Percentiles rank a stretch among this genome's conserved stretches.
Conservation (phyloP, 495 filamentous ascomycete genomes). For the Penicillium bialowiezense region DNA sequence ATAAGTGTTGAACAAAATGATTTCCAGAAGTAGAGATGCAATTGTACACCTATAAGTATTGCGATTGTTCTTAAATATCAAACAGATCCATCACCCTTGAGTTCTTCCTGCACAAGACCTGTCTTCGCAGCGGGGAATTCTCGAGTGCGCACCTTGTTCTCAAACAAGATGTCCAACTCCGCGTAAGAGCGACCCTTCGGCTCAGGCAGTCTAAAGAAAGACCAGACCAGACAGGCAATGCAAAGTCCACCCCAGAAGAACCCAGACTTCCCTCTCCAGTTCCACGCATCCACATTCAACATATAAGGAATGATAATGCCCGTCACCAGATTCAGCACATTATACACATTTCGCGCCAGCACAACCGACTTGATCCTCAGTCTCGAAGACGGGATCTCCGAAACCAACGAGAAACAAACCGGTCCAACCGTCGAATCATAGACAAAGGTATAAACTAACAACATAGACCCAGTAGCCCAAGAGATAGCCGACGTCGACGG, state of each 20-base stretch:
- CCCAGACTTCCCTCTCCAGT: conserved; percentile 63
- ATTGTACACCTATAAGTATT: too few relatives aligned
- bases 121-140: conserved; percentile 16
- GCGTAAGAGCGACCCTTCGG: conserved; percentile 57
- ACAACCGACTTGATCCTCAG: conserved; percentile 63
- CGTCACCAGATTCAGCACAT: conserved; percentile 56
- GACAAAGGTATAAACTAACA: conserved; percentile 56
- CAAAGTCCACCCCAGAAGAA: conserved; percentile 65
- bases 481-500: conserved; percentile 34
- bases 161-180: conserved; percentile 51
- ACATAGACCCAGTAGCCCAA: conserved; percentile 54
- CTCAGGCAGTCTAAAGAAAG: conserved; percentile 60
- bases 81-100: not conserved
- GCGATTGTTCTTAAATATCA: too few relatives aligned
- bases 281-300: conserved; percentile 62
- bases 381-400: conserved; percentile 54
- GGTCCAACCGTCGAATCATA: conserved; percentile 60
- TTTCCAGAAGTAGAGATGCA: not conserved
- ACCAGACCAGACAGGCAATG: conserved; percentile 31
- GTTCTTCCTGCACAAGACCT: conserved; percentile 3
- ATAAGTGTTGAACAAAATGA: conserved; percentile 1
- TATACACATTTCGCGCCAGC: conserved; percentile 59
- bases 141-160: conserved; percentile 26
- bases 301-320: conserved; percentile 64
- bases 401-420: conserved; percentile 59